Evolutionary conservation across 1,139 yeast genomes (phyloP).

Genomic region (Taphrina confusa): DNA sequence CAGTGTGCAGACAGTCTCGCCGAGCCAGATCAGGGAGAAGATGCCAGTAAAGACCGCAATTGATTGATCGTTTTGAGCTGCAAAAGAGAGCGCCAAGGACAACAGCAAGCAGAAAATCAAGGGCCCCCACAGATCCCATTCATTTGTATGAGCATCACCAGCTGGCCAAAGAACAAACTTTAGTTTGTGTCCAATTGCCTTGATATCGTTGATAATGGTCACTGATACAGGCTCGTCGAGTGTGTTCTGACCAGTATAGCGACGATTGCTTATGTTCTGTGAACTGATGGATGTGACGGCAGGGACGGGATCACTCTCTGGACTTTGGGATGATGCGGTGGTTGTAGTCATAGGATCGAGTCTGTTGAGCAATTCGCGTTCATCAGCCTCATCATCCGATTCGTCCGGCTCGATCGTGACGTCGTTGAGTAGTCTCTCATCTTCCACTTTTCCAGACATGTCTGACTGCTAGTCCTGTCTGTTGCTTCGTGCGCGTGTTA

Average conservation of each 20-base stretch:
- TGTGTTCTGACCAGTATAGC: slow-evolving; percentile 81
- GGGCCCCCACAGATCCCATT: slow-evolving; percentile 94
- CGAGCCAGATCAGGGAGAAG: slow-evolving; percentile 62
- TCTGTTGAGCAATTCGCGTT: slow-evolving; percentile 31
- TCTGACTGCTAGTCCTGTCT: not conserved
- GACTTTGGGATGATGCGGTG: not conserved
- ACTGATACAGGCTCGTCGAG: slow-evolving; percentile 76
- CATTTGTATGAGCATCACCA: slow-evolving; percentile 46
- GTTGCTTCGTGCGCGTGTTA: no score
- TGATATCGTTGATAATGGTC: slow-evolving; percentile 68
- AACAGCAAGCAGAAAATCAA: slow-evolving; percentile 67
- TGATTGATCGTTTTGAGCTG: slow-evolving; percentile 49
- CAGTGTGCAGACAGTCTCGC: slow-evolving; percentile 57
- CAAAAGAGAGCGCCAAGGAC: slow-evolving; percentile 54
- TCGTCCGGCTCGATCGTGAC: slow-evolving; percentile 39
- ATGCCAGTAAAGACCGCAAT: slow-evolving; percentile 63
- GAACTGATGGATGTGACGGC: slow-evolving; percentile 28
- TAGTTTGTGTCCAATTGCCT: slow-evolving; percentile 64
- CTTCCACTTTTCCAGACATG: slow-evolving; percentile 3
- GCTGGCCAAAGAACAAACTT: slow-evolving; percentile 73
- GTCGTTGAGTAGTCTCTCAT: slow-evolving; percentile 24
- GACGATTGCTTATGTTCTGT: slow-evolving; percentile 45
- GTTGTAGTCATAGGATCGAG: slow-evolving; percentile 24
- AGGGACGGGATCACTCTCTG: slow-evolving; percentile 13
- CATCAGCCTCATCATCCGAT: slow-evolving; percentile 31